Evolutionary conservation across 305 asterid species (phyloP).

Genomic region (Fraxinus ornus): DNA sequence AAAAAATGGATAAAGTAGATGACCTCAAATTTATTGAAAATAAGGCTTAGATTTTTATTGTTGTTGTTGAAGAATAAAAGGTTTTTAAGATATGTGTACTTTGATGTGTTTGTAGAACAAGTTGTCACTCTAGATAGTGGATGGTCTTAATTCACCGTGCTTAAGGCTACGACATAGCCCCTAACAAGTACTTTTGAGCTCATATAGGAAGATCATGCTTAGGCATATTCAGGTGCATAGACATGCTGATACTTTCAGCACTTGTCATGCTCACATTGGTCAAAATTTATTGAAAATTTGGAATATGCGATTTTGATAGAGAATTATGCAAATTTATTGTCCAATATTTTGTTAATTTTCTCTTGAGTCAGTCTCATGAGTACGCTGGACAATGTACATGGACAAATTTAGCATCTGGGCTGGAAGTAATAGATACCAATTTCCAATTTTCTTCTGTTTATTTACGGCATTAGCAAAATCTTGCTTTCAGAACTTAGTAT

Average conservation of each 20-base stretch:
- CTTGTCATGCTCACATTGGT: not conserved
- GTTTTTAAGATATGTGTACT: not conserved
- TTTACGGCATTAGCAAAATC: not conserved
- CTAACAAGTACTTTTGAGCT: not conserved
- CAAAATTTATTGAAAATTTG: not conserved
- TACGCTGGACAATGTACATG: not conserved
- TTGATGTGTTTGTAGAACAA: not conserved
- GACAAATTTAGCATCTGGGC: not conserved
- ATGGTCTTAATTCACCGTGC: not conserved
- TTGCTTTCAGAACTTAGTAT: not conserved
- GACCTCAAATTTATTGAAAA: not conserved
- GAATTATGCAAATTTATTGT: not conserved
- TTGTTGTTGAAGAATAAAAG: not conserved
- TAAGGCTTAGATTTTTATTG: not conserved
- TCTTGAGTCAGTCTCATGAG: not conserved
- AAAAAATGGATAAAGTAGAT: not conserved
- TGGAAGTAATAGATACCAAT: not conserved
- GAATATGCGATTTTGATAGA: not conserved
- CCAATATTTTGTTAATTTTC: not conserved
- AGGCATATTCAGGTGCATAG: not conserved
- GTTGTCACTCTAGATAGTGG: not conserved
- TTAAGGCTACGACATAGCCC: not conserved
- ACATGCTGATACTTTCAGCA: not conserved
- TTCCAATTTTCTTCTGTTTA: not conserved
- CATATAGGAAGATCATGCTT: not conserved